Percentiles rank a stretch among this genome's conserved stretches.
phyloP scores from a whole-genome alignment of 2,329 filamentous ascomycete species.

The Emericellopsis cladophorae region DNA sequence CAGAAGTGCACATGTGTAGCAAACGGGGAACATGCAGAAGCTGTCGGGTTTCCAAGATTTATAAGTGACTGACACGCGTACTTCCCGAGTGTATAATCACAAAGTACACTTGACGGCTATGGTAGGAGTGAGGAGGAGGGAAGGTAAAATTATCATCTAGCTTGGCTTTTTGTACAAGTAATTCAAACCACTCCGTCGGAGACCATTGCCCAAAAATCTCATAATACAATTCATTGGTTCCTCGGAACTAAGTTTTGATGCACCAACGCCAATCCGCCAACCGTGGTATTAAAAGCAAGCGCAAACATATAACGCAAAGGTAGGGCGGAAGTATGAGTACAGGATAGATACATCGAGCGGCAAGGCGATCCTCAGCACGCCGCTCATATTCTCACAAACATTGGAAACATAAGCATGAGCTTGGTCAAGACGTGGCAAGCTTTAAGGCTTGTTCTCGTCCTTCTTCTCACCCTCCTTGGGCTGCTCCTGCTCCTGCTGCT shows the following conservation, averaged over 20 bases:
- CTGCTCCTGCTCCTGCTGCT: conserved; percentile 36
- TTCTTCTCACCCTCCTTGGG: conserved; percentile 50
- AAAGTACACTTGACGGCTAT: too few species aligned
- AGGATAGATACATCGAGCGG: conserved; percentile 27
- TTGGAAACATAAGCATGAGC: too few species aligned
- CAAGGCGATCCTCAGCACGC: not conserved
- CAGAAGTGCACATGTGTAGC: too few species aligned
- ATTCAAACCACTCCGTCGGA: not conserved
- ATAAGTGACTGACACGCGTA: too few species aligned
- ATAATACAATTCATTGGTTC: conserved; percentile 31
- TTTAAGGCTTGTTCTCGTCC: conserved; percentile 57
- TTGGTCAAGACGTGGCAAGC: conserved; percentile 1
- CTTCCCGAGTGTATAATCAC: too few species aligned
- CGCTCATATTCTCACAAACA: not conserved
- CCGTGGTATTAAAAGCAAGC: conserved; percentile 32
- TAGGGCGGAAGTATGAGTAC: conserved; percentile 37
- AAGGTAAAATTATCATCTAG: conserved; percentile 2
- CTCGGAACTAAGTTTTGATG: conserved; percentile 33
- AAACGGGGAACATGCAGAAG: too few species aligned
- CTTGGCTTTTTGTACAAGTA: conserved; percentile 1
- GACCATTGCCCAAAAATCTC: conserved; percentile 8
- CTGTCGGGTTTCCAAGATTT: too few species aligned
- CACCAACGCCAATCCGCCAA: conserved; percentile 37
- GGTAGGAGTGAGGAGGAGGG: not conserved
- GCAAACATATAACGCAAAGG: conserved; percentile 25